These are phyloP conservation scores for Thielaviopsis punctulata DNA, from an alignment of 2,329 filamentous ascomycete genomes.

Conservation along the genomic window DNA sequence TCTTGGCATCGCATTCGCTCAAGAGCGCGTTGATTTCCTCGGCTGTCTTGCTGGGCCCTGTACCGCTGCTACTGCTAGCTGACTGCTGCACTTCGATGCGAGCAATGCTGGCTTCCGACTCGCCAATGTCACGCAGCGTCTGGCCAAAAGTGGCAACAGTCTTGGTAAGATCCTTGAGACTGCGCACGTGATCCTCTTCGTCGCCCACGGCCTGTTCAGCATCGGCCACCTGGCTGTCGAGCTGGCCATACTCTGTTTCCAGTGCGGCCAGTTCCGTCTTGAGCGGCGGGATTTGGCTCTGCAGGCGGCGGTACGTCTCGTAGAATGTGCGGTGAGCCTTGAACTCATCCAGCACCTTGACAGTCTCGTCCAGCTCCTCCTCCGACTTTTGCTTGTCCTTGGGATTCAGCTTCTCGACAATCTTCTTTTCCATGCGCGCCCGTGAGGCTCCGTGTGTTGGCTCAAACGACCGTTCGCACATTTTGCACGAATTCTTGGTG, in stretches of 20 bases:
- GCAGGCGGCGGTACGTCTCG: conserved; percentile 57
- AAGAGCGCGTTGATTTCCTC: conserved; percentile 74
- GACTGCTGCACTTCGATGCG: conserved; percentile 61
- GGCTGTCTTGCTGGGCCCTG: conserved; percentile 27
- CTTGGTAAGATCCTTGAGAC: conserved; percentile 59
- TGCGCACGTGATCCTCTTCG: conserved; percentile 47
- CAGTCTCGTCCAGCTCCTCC: conserved; percentile 36
- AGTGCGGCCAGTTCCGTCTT: conserved; percentile 44
- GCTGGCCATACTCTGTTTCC: conserved; percentile 41
- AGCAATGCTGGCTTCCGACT: conserved; percentile 55
- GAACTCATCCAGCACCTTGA: conserved; percentile 37
- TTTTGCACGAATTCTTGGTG: conserved; percentile 53
- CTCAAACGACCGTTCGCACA: conserved; percentile 57
- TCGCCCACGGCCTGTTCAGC: conserved; percentile 50
- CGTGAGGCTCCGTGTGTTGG: conserved; percentile 37
- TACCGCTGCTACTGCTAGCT: conserved; percentile 24
- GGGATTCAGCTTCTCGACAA: conserved; percentile 46
- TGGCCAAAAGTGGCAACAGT: conserved; percentile 61
- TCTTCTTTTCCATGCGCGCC: conserved; percentile 46
- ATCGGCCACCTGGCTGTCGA: conserved; percentile 46
- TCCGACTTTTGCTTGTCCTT: conserved; percentile 45
- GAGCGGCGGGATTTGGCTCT: conserved; percentile 52
- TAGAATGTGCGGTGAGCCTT: conserved; percentile 48
- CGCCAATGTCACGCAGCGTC: conserved; percentile 52
- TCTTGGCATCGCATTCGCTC: conserved; percentile 47